Percentiles rank a stretch among this genome's conserved stretches.
Conservation (phyloP, 495 filamentous ascomycete species). For the Trichoderma gamsii region DNA sequence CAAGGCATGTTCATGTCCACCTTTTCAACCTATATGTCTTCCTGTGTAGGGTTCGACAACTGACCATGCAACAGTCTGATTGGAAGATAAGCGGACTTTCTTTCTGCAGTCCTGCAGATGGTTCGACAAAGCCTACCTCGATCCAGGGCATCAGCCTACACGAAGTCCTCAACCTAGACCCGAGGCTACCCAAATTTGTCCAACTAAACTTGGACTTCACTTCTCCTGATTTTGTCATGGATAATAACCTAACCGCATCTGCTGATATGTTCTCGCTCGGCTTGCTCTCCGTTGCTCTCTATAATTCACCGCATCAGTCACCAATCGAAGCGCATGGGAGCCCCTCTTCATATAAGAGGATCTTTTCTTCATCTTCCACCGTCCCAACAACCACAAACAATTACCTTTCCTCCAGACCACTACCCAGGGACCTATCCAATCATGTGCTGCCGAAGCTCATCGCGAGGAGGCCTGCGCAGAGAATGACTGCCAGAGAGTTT, state of each 20-base stretch:
- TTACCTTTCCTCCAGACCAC: conserved; percentile 68
- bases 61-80: conserved; percentile 57
- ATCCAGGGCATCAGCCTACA: conserved; percentile 71
- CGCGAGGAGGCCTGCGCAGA: conserved; percentile 75
- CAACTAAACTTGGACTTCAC: conserved; percentile 90
- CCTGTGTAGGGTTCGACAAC: conserved; percentile 17
- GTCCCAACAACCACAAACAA: conserved; percentile 74
- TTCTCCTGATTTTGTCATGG: conserved; percentile 87
- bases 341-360: conserved; percentile 70
- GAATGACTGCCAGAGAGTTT: conserved; percentile 85
- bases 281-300: conserved; percentile 78
- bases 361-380: conserved; percentile 68
- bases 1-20: conserved; percentile 56
- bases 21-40: conserved; percentile 3
- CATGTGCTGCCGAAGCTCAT: conserved; percentile 77
- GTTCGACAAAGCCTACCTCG: conserved; percentile 60
- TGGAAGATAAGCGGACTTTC: conserved; percentile 94
- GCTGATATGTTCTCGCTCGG: conserved; percentile 93
- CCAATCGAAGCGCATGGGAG: conserved; percentile 77
- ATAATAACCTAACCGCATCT: conserved; percentile 70
- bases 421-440: conserved; percentile 70
- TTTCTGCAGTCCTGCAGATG: conserved; percentile 75
- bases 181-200: conserved; percentile 73
- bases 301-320: conserved; percentile 85
- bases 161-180: conserved; percentile 77